Evolutionary conservation across 495 filamentous ascomycete species (phyloP).

Genomic region (Mycothermus thermophilus): DNA sequence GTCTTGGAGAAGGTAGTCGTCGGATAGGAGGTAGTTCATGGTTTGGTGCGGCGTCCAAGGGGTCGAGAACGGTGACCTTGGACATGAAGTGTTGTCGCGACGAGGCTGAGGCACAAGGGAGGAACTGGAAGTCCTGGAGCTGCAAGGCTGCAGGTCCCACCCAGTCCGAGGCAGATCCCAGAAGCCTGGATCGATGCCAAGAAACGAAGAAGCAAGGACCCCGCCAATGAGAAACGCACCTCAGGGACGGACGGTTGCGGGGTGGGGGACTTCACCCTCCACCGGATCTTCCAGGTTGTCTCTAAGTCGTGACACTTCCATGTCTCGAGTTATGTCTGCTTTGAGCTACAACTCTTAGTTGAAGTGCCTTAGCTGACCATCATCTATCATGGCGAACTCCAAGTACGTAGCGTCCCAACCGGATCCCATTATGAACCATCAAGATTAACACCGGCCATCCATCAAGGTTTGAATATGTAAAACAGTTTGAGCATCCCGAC

Average conservation of each 20-base stretch:
- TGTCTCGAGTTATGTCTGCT: too few species aligned
- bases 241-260: too few species aligned
- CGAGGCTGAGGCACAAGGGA: neutral
- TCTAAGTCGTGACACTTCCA: too few species aligned
- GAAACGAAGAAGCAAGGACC: too few species aligned
- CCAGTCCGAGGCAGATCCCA: too few species aligned
- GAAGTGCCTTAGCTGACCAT: too few species aligned
- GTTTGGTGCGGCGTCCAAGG: neutral
- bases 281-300: too few species aligned
- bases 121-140: conserved; percentile 2
- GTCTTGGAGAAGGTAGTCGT: conserved; percentile 69
- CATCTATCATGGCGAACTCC: conserved; percentile 43
- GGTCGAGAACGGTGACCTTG: neutral
- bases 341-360: too few species aligned
- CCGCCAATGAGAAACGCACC: too few species aligned
- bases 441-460: neutral
- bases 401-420: conserved; percentile 16
- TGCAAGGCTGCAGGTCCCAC: conserved; percentile 7
- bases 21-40: conserved; percentile 41
- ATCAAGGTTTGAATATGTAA: conserved; percentile 75
- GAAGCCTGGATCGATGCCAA: too few species aligned
- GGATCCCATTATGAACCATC: neutral
- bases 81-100: neutral
- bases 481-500: conserved; percentile 71
- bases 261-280: too few species aligned